Evolutionary conservation across 106 monocot genomes (phyloP).

Genomic region (Hemerocallis citrina): DNA sequence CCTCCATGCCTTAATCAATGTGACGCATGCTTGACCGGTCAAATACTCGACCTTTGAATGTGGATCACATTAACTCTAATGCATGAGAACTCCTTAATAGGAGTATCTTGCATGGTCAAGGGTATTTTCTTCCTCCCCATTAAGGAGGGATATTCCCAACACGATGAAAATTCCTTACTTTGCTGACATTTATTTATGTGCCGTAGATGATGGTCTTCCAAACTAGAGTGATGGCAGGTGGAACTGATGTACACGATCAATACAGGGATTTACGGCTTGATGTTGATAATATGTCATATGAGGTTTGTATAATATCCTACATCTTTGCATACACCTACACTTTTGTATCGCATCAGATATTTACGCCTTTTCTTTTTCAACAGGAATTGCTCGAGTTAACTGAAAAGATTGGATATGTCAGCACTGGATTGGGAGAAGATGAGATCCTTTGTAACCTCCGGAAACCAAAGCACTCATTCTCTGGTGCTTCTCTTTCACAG

Average conservation of each 20-base stretch:
- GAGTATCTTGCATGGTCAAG: too few relatives aligned
- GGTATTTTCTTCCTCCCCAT: too few relatives aligned
- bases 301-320: neutral
- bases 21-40: too few relatives aligned
- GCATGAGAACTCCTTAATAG: too few relatives aligned
- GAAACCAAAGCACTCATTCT: slow-evolving; percentile 39
- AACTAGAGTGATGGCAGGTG: neutral
- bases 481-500: slow-evolving; percentile 25
- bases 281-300: slow-evolving; percentile 14
- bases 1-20: too few relatives aligned
- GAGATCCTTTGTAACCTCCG: slow-evolving; percentile 40
- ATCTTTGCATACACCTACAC: too few relatives aligned
- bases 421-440: slow-evolving; percentile 79
- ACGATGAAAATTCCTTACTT: too few relatives aligned
- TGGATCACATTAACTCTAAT: too few relatives aligned
- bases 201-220: slow-evolving; percentile 1
- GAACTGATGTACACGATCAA: neutral
- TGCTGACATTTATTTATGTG: too few relatives aligned
- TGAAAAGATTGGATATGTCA: slow-evolving; percentile 81
- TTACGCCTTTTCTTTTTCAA: neutral
- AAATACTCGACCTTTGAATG: too few relatives aligned
- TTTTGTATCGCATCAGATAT: neutral
- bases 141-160: too few relatives aligned
- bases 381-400: slow-evolving; percentile 84
- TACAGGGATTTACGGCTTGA: slow-evolving; percentile 8